Base-by-base conservation (phyloP, 1,139 yeast genomes). In the Diutina mesorugosa region DNA sequence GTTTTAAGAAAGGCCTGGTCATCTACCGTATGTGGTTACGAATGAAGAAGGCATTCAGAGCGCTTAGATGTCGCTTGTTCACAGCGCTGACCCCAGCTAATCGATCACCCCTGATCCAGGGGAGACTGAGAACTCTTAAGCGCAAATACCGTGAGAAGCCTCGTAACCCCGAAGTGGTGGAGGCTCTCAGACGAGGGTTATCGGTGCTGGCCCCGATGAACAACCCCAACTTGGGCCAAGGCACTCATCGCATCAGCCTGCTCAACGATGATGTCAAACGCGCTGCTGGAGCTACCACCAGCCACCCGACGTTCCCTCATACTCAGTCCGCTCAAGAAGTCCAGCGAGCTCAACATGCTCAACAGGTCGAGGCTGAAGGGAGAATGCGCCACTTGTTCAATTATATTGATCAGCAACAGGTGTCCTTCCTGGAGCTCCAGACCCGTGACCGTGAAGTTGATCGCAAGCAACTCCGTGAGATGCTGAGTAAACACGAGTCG, bases 21-120 rank as follows among this genome's bases (percentile, higher is more conserved):
- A 52, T 67, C 46, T 73, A 73, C 61, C 60, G 77, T 35, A 60
- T 74, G 56, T 67, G 67, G 57, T 57, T 70, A 48, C 59, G 70
- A 52, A 56, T 74, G 21, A 65, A 65, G 56, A 67, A 67, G 56
- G 57, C 67, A 55, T 47, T 47, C 30, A 12, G 30, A 4, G 32
- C 32, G 5, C 16, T 47, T 6, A 38, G 51, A 38, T 47, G 51
- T 29, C 29, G 29, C 35, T 29, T 28, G 18, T 47, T 47, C 10
- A 14, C 30, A 2, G 51, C 51, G 6, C 51, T 30, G 35, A 28
- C 51, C 10, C 51, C 51, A 6, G 21, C n/a, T 4, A 47, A 47
- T 29, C 51, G 51, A 12, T 28, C 30, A 16, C 35, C 51, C 6
- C 38, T 47, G 38, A 47, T 47, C 18, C 18, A 9, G 21, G 29